Evolutionary conservation across 208 protist genomes (phyloP).

Genomic region (Endotrypanum monterogeii): DNA sequence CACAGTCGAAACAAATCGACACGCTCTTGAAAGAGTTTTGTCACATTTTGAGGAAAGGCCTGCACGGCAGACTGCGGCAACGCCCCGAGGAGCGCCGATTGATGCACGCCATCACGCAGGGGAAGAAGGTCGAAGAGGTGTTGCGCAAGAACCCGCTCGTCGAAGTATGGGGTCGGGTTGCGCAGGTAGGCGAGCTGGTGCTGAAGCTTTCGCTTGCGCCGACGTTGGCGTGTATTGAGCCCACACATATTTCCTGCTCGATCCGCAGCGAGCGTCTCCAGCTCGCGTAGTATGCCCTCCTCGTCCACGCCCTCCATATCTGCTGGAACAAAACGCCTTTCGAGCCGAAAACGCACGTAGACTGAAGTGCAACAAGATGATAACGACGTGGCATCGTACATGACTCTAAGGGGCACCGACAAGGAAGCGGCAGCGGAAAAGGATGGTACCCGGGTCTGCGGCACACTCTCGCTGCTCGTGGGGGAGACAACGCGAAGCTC

Average conservation of each 20-base stretch:
- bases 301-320: slow-evolving; percentile 19
- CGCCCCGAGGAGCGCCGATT: slow-evolving; percentile 30
- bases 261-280: slow-evolving; percentile 37
- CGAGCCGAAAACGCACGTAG: slow-evolving; percentile 49
- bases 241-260: slow-evolving; percentile 31
- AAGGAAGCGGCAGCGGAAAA: not conserved
- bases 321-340: slow-evolving; percentile 34
- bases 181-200: slow-evolving; percentile 62
- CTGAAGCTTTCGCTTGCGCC: slow-evolving; percentile 43
- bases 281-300: slow-evolving; percentile 13
- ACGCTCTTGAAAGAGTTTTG: slow-evolving; percentile 21
- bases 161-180: slow-evolving; percentile 67
- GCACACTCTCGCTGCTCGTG: not conserved
- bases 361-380: slow-evolving; percentile 15
- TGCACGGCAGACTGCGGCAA: slow-evolving; percentile 29
- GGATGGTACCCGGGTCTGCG: not conserved
- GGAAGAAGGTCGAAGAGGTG: slow-evolving; percentile 79
- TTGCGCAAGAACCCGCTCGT: slow-evolving; percentile 72
- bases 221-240: slow-evolving; percentile 32
- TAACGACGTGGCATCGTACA: not conserved
- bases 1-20: slow-evolving; percentile 26
- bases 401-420: not conserved
- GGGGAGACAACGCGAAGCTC: slow-evolving; percentile 1
- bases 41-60: slow-evolving; percentile 32
- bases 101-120: slow-evolving; percentile 27